These are phyloP conservation scores for Sphaerosporella brunnea DNA, from an alignment of 495 filamentous ascomycete species.

Conservation along the genomic window DNA sequence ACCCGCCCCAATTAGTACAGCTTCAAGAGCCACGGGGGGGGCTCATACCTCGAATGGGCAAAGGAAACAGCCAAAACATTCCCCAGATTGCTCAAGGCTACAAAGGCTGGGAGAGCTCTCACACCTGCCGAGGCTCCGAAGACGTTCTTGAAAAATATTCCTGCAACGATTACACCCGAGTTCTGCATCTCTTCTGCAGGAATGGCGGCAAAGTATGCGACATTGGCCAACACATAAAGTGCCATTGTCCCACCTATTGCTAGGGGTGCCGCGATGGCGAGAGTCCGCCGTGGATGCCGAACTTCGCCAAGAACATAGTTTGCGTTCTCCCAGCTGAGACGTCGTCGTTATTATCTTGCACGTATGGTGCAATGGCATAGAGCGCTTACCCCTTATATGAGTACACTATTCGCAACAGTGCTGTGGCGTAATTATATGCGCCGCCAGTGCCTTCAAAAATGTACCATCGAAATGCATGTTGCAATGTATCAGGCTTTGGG, in stretches of 20 bases:
- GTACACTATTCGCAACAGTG: conserved; percentile 35
- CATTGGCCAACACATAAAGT: conserved; percentile 51
- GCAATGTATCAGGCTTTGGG: conserved; percentile 37
- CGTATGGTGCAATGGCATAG: too few relatives aligned
- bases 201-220: conserved; percentile 46
- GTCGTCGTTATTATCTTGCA: too few relatives aligned
- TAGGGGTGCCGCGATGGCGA: conserved; percentile 44
- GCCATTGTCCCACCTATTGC: conserved; percentile 43
- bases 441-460: conserved; percentile 20
- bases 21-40: background rate
- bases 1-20: background rate
- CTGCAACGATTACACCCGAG: conserved; percentile 1
- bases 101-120: conserved; percentile 50
- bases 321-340: conserved; percentile 14
- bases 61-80: conserved; percentile 52
- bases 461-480: conserved; percentile 28
- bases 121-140: conserved; percentile 24
- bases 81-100: conserved; percentile 52
- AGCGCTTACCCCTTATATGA: conserved; percentile 37
- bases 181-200: conserved; percentile 25
- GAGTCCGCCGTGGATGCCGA: conserved; percentile 42
- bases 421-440: conserved; percentile 33
- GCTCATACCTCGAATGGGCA: conserved; percentile 5
- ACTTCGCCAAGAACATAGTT: conserved; percentile 40
- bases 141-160: background rate